These are phyloP conservation scores for Anisodus acutangulus DNA, from an alignment of 257 asterid species.

Conservation along the genomic window DNA sequence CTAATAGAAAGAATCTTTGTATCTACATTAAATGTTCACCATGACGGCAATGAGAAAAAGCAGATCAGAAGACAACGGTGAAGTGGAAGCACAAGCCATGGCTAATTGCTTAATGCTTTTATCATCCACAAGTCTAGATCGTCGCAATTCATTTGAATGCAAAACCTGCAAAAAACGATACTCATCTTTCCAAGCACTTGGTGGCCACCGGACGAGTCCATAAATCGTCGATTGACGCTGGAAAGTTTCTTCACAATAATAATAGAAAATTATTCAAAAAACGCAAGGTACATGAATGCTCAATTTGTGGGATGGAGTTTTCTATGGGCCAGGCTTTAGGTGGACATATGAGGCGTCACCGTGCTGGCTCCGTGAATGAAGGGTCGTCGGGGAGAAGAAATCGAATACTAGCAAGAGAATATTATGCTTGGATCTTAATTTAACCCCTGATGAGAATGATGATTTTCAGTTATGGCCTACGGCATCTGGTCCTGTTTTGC, in stretches of 20 bases:
- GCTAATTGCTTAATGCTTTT: slow-evolving; percentile 41
- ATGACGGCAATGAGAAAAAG: slow-evolving; percentile 6
- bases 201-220: slow-evolving; percentile 49
- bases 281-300: slow-evolving; percentile 35
- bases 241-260: background rate
- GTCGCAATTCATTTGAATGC: slow-evolving; percentile 33
- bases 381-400: background rate
- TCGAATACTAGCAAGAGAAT: background rate
- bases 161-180: slow-evolving; percentile 41
- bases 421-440: slow-evolving; percentile 38
- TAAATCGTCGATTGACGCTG: slow-evolving; percentile 32
- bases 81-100: background rate
- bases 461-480: background rate
- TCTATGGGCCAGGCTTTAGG: slow-evolving; percentile 43
- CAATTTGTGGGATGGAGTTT: slow-evolving; percentile 46
- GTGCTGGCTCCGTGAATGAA: background rate
- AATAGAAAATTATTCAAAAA: too few species aligned
- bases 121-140: background rate
- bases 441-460: slow-evolving; percentile 40
- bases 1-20: too few species aligned
- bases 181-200: slow-evolving; percentile 23
- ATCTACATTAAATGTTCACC: background rate
- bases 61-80: slow-evolving; percentile 6
- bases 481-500: background rate
- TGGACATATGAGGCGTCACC: slow-evolving; percentile 45